Conservation (phyloP, 441 rosid genomes). For the Capsella rubella region DNA sequence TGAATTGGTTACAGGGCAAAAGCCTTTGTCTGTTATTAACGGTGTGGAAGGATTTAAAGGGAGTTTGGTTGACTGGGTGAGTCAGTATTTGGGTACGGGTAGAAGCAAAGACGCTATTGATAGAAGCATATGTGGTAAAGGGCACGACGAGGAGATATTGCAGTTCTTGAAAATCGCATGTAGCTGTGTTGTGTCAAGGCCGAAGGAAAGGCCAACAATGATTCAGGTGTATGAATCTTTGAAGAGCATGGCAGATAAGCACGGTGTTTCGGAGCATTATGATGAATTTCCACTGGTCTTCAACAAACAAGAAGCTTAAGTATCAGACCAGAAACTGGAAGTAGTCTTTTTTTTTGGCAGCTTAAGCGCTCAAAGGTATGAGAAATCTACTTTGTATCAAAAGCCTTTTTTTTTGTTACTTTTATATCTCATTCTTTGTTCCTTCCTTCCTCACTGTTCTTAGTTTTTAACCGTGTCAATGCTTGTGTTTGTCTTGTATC, state of each 20-base stretch:
- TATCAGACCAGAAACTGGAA: slow-evolving; percentile 13
- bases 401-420: slow-evolving; percentile 17
- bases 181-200: slow-evolving; percentile 47
- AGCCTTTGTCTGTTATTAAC: slow-evolving; percentile 44
- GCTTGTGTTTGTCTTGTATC: slow-evolving; percentile 35
- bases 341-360: slow-evolving; percentile 32
- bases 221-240: slow-evolving; percentile 52
- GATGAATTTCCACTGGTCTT: slow-evolving; percentile 67
- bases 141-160: slow-evolving; percentile 49
- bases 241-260: slow-evolving; percentile 57
- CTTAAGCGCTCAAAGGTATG: slow-evolving; percentile 39
- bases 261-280: slow-evolving; percentile 60
- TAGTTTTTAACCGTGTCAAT: slow-evolving; percentile 25
- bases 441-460: slow-evolving; percentile 21
- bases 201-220: slow-evolving; percentile 56
- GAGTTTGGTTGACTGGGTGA: slow-evolving; percentile 57
- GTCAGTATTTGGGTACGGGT: slow-evolving; percentile 39
- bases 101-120: slow-evolving; percentile 50
- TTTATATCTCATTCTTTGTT: slow-evolving; percentile 41
- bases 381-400: slow-evolving; percentile 39
- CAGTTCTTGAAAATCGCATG: slow-evolving; percentile 55
- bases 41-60: slow-evolving; percentile 53
- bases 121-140: slow-evolving; percentile 48
- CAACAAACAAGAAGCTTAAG: slow-evolving; percentile 53
- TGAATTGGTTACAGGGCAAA: slow-evolving; percentile 53